Evolutionary conservation across 192 early-diverging fungal genomes (phyloP), one percentile per base, ranked within the genome.

Genomic region (Radiomyces spectabilis): DNA sequence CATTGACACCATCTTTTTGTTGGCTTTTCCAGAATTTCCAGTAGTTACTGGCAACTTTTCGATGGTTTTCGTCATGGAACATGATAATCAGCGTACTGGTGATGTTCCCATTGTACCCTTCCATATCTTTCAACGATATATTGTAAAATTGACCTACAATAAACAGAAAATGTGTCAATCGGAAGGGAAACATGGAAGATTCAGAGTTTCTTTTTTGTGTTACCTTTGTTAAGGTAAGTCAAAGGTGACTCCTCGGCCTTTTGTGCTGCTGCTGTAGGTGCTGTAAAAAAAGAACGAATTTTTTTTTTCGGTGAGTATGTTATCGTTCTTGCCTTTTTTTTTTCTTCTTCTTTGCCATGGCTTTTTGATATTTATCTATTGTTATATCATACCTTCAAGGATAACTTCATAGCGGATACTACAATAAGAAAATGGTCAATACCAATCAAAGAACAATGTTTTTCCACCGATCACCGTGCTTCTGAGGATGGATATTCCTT

Each of bases 1-100:
- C 77, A 5, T 57, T 55, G 27, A 73, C 72, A 2, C 81, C 72
- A 40, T 71, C 71, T 29, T 73, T 55, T 56, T 86, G 82, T 46
- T 89, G 85, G 24, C 75, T 83, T n/a, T 80, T 57, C 86, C 85
- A 89, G 51, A 84, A 86, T 49, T 67, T 78, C 86, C 86, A 89
- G 59, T 82, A 84, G 15, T 73, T 71, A 0, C 73, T 52, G 1
- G 85, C 82, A 40, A 79, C 61, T 57, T 74, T 73, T 18, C 82
- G 79, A 61, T 89, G 78, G 13, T 69, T 61, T 25, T 81, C 80
- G 38, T 89, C 86, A 48, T 89, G 85, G 66, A 89, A 89, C 21
- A 77, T 72, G 19, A 89, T 72, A 24, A 77, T 72, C 40, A 86
- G 49, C 2, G 77, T 77, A 2, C 76, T 81, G 5, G 61, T 70